Base-by-base conservation (phyloP, 2,329 filamentous ascomycete species). In the Chaetomiaceae sp. region DNA sequence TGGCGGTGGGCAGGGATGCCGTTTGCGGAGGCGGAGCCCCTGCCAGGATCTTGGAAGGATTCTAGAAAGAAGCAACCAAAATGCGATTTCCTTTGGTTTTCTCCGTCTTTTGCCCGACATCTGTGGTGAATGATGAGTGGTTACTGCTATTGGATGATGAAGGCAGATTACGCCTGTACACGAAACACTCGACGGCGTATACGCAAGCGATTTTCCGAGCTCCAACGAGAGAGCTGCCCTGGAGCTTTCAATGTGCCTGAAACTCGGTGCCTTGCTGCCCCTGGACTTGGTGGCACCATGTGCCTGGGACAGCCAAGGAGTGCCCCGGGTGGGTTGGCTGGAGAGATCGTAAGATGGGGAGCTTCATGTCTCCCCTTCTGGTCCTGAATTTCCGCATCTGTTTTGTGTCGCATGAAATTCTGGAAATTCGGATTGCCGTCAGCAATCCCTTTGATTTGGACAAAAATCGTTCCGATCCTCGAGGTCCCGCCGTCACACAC, bases 231-330 rank as follows among this genome's bases (percentile, higher is more conserved):
- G n/a, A n/a, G n/a, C n/a, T 59, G 23, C 82, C 71, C 64, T 81
- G 84, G 53, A 81, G 54, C 20, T 95, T 73, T 75, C 95, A 81
- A 23, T 88, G 81, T 6, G 84, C 73, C 19, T 25, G 88, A 75
- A 15, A 89, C 47, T n/a, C 42, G 47, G 37, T 36, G 33, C 31
- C 39, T 37, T 22, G 47, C 19, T 51, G 22, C 33, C 14, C 47
- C 33, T 43, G 39, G n/a, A 19, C 23, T 15, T 9, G 20, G 23
- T 31, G 17, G 46, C 36, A 48, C 17, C 11, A 11, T 29, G 46
- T 39, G 23, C 46, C 25, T 43, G 38, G 31, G 7, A 12, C 20
- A 5, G 11, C 8, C 39, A n/a, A 27, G 38, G 47, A 9, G 25
- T n/a, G 14, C 27, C 36, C 36, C 36, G 23, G 44, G 8, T 42